Evolutionary conservation across 139 green algal genomes (phyloP), one percentile per base, ranked within the genome.

Genomic region (Zygnema circumcarinatum): DNA sequence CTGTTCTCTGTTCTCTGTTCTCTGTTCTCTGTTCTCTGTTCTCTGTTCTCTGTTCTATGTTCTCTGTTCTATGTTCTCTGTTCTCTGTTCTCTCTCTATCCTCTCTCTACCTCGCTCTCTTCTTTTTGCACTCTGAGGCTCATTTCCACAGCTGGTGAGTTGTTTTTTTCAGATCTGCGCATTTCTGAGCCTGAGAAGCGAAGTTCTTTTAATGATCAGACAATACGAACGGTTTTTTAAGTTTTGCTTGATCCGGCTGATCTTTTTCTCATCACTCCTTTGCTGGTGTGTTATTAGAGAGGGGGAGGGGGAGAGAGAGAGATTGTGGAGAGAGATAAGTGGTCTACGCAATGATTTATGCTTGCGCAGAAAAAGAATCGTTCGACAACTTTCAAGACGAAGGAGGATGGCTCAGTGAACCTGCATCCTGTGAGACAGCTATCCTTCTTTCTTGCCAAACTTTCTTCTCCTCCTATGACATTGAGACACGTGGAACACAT

Each of bases 371-470:
- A 38, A 29, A 39, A 69, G 0, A 38, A 38, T 11, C 36, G 80
- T 11, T 81, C 42, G 20, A 86, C 80, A 29, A 21, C 31, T 0
- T 86, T 81, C 54, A 86, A 86, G 56, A 86, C 80, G 32, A 22
- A n/a, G 21, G 80, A 86, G 20, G 80, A 86, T 83, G 80, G 80
- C 2, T 38, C 74, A 20, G 80, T 86, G 35, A 81, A 80, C 31
- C 35, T 86, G 0, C 80, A 86, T 31, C 80, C 67, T 39, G 80
- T 86, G 38, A 35, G n/a, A 16, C 72, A 79, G 20, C 21, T 35
- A 32, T 21, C 72, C 29, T 79, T 79, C 72, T 47, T 54, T 3
- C 52, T 80, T 81, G 38, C 1, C 31, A 38, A n/a, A 81, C 21
- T 72, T 69, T 16, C 31, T 69, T 69, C 0, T 56, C 0, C 74